A percentile compares a stretch with the other conserved stretches of the same genome.
These are phyloP conservation scores for Dactylellina drechsleri DNA, from an alignment of 2,329 filamentous ascomycete species.

Conservation along the genomic window DNA sequence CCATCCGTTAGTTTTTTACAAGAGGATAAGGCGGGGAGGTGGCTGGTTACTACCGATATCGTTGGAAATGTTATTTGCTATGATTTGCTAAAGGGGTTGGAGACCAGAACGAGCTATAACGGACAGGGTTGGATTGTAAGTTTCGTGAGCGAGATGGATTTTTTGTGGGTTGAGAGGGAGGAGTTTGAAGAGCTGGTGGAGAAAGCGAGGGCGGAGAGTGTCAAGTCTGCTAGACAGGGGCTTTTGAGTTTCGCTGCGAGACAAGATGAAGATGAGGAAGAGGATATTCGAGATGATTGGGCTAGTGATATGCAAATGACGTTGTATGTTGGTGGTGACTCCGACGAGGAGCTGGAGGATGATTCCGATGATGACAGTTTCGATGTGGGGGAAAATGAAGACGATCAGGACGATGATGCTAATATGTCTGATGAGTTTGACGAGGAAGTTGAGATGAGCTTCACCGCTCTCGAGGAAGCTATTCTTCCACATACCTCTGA, in stretches of 20 bases:
- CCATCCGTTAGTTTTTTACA: constrained; percentile 58
- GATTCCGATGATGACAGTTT: constrained; percentile 24
- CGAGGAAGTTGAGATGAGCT: constrained; percentile 22
- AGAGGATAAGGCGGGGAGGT: constrained; percentile 57
- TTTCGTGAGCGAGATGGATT: constrained; percentile 47
- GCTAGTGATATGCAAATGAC: constrained; percentile 47
- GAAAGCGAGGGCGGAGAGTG: constrained; percentile 18
- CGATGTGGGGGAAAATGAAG: constrained; percentile 34
- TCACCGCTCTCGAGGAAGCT: constrained; percentile 28
- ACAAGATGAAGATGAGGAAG: constrained; percentile 7
- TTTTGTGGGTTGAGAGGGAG: constrained; percentile 40
- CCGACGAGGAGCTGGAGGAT: constrained; percentile 36
- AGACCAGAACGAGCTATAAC: constrained; percentile 50
- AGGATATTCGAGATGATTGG: constrained; percentile 47
- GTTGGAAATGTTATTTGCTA: constrained; percentile 58
- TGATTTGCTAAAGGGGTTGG: constrained; percentile 55
- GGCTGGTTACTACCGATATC: constrained; percentile 58
- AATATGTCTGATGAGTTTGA: constrained; percentile 21
- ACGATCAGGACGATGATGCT: constrained; percentile 28
- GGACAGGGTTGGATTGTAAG: constrained; percentile 44
- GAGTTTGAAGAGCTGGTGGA: constrained; percentile 43
- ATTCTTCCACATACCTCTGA: constrained; percentile 7
- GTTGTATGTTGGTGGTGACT: constrained; percentile 37
- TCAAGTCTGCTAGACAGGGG: constrained; percentile 18
- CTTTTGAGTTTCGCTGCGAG: constrained; percentile 30